Base-by-base conservation (phyloP, 495 filamentous ascomycete species). In the Rhypophila decipiens region DNA sequence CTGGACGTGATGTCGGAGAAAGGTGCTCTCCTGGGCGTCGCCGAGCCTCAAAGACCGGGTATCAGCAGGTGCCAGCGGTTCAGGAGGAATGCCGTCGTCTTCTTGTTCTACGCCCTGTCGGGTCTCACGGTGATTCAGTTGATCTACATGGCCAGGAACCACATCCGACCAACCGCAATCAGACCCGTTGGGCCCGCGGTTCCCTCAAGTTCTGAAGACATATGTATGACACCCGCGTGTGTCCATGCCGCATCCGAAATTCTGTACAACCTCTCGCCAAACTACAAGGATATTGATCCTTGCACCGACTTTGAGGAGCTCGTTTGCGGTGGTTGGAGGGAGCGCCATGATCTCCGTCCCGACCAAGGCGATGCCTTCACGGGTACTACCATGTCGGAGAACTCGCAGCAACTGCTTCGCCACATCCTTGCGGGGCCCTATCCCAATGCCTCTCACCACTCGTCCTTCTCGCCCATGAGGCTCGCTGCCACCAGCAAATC, bases 221-320 rank as follows among this genome's bases (percentile, higher is more conserved):
- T 72, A 1, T 86, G 83, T 60, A 56, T 75, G 21, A 79, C 80
- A 8, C 75, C 79, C 20, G 75, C 77, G 52, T 89, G 85, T 60
- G 68, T 88, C 11, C 78, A 85, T 45, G 83, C 83, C 20, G 73
- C 85, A 5, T 83, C 84, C 18, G 76, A 80, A 44, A 77, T 87
- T 24, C 72, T 89, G 7, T 75, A 61, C 49, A 85, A 81, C 50
- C 65, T 88, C 23, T 77, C 83, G 15, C 78, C 84, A n/a, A 71
- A 82, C 33, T 78, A 82, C 53, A 60, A 73, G 45, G 52, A 78
- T 0, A 64, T 87, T 34, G 82, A 89, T 58, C 80, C 85, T 3
- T 89, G 85, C 52, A 78, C 69, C 35, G 56, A 86, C 42, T 88
- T 88, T 47, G 83, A 87, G 44, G 69, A 80, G 56, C 43, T 79